phyloP scores from a whole-genome alignment of 192 early-diverging fungal species.

The Coemansia interrupta region DNA sequence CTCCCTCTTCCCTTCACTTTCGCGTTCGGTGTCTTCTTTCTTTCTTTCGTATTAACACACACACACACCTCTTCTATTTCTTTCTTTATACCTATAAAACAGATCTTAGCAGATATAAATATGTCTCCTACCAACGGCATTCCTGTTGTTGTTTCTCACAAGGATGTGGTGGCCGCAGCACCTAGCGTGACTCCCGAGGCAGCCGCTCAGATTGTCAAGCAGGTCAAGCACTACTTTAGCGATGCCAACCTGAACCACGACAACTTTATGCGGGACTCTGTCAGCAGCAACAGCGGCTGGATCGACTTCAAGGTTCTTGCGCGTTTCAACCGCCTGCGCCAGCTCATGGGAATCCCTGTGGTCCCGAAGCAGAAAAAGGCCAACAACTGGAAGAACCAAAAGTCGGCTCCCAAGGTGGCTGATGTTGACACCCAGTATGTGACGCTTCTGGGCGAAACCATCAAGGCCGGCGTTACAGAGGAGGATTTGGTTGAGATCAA shows the following conservation, averaged over 20 bases:
- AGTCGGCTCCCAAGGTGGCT: background rate
- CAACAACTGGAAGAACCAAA: constrained; percentile 7
- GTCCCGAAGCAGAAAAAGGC: constrained; percentile 8
- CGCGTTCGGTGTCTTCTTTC: background rate
- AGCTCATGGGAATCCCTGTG: constrained; percentile 33
- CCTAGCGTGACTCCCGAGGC: constrained; percentile 16
- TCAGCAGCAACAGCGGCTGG: constrained; percentile 39
- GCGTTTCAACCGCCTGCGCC: constrained; percentile 48
- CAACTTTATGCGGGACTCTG: constrained; percentile 37
- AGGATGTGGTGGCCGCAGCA: constrained; percentile 1
- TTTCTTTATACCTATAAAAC: background rate
- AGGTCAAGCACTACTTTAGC: constrained; percentile 54
- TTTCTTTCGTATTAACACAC: constrained; percentile 5
- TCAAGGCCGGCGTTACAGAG: constrained; percentile 17
- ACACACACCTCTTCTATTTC: background rate
- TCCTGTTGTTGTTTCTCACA: constrained; percentile 19
- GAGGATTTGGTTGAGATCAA: constrained; percentile 36
- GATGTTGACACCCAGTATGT: constrained; percentile 15
- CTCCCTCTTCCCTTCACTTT: constrained; percentile 1
- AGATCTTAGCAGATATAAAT: background rate
- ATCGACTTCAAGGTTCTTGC: constrained; percentile 23
- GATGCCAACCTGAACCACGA: constrained; percentile 53
- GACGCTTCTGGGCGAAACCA: constrained; percentile 18
- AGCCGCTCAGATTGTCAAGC: constrained; percentile 28
- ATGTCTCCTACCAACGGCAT: constrained; percentile 44